Base-by-base conservation (phyloP, 1,284 basidiomycete genomes). In the Melampsora larici-populina region DNA sequence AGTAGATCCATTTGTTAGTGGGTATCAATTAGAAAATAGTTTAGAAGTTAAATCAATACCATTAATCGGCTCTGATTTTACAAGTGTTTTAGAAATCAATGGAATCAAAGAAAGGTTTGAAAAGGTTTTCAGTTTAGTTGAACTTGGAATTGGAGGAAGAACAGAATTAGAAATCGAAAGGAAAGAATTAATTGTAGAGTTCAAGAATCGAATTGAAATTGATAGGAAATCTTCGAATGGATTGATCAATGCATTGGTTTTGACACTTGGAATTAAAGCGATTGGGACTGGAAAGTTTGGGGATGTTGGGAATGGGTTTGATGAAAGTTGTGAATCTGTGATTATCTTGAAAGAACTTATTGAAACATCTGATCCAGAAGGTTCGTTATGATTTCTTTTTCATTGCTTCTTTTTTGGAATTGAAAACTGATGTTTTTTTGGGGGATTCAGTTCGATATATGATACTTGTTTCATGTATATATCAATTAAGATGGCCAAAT, bases 401-500 rank as follows among this genome's bases (percentile, higher is more conserved):
- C 36, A 15, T 24, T 29, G 11, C 11, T 24, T 71, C 18, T n/a
- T n/a, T 17, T 33, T 0, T 24, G 13, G 31, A 70, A 18, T 64
- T 29, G 33, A 49, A 33, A 64, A 31, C 71, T 73, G 33, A 64
- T 46, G 9, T 24, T 21, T 3, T 60, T n/a, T 60, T 11, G n/a
- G 29, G 7, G 13, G 21, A 24, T 24, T 43, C 17, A 77, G 74
- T 46, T 17, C 92, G 97, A 88, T 93, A 97, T 86, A 90, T 97
- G 84, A 87, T 99, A 80, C 86, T 97, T 80, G 93, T 90, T 80
- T 90, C 94, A 24, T 91, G 94, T 82, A 91, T 94, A 49, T 89
- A 97, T 82, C 96, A 99, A 84, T 87, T 99, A 79, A 92, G 97
- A 82, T 95, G 93, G 87, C 93, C 94, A 46, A 94, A 94, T 82